A percentile compares a stretch with the other conserved stretches of the same genome.
Evolutionary conservation across 1,139 yeast species (phyloP).

Genomic region (Candida labiduridarum): DNA sequence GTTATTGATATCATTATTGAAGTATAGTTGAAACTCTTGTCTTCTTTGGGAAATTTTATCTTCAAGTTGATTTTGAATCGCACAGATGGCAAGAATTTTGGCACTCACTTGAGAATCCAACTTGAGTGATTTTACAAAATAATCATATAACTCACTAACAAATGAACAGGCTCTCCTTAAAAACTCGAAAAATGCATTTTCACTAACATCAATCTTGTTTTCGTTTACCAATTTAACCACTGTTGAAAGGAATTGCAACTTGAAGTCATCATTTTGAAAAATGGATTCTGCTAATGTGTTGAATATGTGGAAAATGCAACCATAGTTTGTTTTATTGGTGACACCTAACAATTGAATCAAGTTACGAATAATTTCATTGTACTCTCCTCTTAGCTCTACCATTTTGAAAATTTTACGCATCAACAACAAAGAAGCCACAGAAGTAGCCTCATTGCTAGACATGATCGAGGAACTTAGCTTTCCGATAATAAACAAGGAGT

Average conservation of each 20-base stretch:
- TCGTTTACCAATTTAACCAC: constrained; percentile 17
- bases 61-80: constrained; percentile 32
- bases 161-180: constrained; percentile 10
- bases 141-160: constrained; percentile 12
- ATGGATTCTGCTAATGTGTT: constrained; percentile 8
- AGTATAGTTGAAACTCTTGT: constrained; percentile 29
- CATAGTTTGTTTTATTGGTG: constrained; percentile 14
- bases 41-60: constrained; percentile 33
- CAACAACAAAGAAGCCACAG: constrained; percentile 27
- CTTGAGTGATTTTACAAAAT: constrained; percentile 17
- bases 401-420: constrained; percentile 19
- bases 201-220: constrained; percentile 13
- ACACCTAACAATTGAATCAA: constrained; percentile 16
- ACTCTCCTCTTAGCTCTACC: constrained; percentile 4
- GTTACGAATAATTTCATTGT: constrained; percentile 8
- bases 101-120: constrained; percentile 26
- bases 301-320: constrained; percentile 16
- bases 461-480: constrained; percentile 23
- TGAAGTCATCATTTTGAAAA: constrained; percentile 4
- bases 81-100: constrained; percentile 46
- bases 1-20: constrained; percentile 19
- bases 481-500: constrained; percentile 20
- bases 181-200: constrained; percentile 16
- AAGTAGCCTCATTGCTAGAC: constrained; percentile 30
- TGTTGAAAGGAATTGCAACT: constrained; percentile 8